Evolutionary conservation across 371 early-diverging fungal species (phyloP).

Genomic region (Choanephora cucurbitarum): DNA sequence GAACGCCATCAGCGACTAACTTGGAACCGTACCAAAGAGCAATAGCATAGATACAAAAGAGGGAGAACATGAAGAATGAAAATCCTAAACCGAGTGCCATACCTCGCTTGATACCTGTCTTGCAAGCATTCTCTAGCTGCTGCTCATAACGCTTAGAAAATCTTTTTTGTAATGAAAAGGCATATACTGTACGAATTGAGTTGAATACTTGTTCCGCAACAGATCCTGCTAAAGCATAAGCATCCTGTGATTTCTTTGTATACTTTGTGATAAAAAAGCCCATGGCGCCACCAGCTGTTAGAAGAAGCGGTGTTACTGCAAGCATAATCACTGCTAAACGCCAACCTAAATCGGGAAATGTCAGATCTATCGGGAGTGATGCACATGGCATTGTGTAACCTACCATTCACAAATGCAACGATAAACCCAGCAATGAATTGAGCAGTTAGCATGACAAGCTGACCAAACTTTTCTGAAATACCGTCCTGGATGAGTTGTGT

Average conservation of each 20-base stretch:
- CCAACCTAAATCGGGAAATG: constrained; percentile 50
- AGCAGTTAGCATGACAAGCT: constrained; percentile 61
- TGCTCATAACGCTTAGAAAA: constrained; percentile 61
- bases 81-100: constrained; percentile 52
- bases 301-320: constrained; percentile 65
- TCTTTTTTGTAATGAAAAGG: constrained; percentile 80
- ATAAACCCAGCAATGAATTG: constrained; percentile 16
- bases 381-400: no score
- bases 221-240: constrained; percentile 44
- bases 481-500: constrained; percentile 81
- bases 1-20: constrained; percentile 48
- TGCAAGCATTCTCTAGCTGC: constrained; percentile 53
- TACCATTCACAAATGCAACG: constrained; percentile 63
- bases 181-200: constrained; percentile 82
- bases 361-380: no score
- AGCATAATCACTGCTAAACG: constrained; percentile 72
- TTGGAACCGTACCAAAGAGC: constrained; percentile 78
- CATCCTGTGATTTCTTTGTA: constrained; percentile 31
- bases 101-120: constrained; percentile 56
- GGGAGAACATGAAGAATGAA: constrained; percentile 59
- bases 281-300: constrained; percentile 56
- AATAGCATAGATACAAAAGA: constrained; percentile 67
- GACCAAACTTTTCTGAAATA: constrained; percentile 79
- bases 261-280: constrained; percentile 60
- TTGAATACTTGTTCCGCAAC: constrained; percentile 73